phyloP scores from a whole-genome alignment of 352 stramenopile species.

The Globisporangium nodosum region DNA sequence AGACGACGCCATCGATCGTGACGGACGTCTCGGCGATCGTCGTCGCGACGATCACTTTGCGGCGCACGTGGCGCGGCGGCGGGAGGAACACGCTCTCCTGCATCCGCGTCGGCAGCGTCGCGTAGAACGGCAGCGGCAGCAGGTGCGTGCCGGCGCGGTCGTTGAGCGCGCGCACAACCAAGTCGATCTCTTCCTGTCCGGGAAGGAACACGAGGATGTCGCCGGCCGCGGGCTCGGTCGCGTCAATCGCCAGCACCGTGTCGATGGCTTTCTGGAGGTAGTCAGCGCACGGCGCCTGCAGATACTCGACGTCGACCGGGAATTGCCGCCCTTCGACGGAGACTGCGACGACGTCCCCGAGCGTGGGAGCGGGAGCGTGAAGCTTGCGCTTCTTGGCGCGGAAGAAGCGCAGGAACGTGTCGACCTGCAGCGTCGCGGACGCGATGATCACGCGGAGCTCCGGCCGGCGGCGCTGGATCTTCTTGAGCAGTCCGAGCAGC shows the following conservation, averaged over 20 bases:
- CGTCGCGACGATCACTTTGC: conserved; percentile 87
- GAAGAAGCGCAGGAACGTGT: conserved; percentile 92
- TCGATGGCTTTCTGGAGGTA: conserved; percentile 74
- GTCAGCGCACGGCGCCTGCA: conserved; percentile 55
- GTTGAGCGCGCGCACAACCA: conserved; percentile 69
- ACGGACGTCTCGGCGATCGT: conserved; percentile 96
- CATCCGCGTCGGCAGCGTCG: conserved; percentile 88
- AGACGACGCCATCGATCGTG: conserved; percentile 95
- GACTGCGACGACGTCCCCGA: conserved; percentile 50
- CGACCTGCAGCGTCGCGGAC: conserved; percentile 72
- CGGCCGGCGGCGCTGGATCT: conserved; percentile 87
- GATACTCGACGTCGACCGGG: conserved; percentile 90
- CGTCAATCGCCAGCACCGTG: conserved; percentile 64
- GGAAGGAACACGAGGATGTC: conserved; percentile 96
- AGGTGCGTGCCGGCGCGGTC: conserved; percentile 45
- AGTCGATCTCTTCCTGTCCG: conserved; percentile 92
- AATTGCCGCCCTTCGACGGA: conserved; percentile 87
- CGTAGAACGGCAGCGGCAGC: conserved; percentile 86
- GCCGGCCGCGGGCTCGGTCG: conserved; percentile 54
- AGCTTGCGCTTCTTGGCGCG: conserved; percentile 38
- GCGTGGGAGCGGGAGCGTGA: not conserved
- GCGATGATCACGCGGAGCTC: conserved; percentile 88
- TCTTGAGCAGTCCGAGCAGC: conserved; percentile 94
- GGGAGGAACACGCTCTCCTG: conserved; percentile 91
- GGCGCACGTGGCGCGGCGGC: conserved; percentile 41